Percentiles rank a stretch among this genome's conserved stretches.
Conservation (phyloP, 2,329 filamentous ascomycete genomes). For the Talaromyces rugulosus region DNA sequence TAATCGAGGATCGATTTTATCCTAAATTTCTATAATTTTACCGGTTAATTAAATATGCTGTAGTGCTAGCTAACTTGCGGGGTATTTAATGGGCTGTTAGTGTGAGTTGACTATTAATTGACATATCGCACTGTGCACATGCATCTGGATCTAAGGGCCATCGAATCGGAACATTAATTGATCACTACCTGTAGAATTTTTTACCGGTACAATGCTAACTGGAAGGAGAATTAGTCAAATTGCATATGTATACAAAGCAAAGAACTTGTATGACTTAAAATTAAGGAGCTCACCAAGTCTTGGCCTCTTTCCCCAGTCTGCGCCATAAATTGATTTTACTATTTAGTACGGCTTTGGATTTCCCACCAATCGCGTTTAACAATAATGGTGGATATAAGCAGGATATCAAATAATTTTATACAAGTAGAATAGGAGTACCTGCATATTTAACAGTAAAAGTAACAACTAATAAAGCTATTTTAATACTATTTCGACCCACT, state of each 20-base stretch:
- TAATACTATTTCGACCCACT: too few species aligned
- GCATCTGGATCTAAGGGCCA: neutral
- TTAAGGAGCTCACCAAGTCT: neutral
- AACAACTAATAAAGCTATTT: too few species aligned
- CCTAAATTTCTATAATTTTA: neutral
- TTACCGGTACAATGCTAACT: neutral
- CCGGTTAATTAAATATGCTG: neutral
- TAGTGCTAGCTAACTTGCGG: neutral
- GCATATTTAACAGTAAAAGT: too few species aligned
- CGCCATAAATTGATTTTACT: neutral
- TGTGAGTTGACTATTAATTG: neutral
- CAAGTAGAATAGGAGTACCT: too few species aligned
- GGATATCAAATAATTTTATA: neutral
- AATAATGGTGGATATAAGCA: neutral
- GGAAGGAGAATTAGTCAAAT: neutral
- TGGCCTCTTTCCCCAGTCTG: neutral
- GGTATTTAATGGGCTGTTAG: neutral
- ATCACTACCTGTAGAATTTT: neutral
- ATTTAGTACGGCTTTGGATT: neutral
- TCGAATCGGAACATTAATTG: neutral
- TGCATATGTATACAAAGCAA: neutral
- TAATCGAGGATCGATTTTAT: neutral
- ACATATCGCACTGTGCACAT: neutral
- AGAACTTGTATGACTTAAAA: neutral
- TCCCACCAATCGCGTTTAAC: neutral